Base-by-base conservation (phyloP, 2,329 filamentous ascomycete species). In the Neonectria punicea region DNA sequence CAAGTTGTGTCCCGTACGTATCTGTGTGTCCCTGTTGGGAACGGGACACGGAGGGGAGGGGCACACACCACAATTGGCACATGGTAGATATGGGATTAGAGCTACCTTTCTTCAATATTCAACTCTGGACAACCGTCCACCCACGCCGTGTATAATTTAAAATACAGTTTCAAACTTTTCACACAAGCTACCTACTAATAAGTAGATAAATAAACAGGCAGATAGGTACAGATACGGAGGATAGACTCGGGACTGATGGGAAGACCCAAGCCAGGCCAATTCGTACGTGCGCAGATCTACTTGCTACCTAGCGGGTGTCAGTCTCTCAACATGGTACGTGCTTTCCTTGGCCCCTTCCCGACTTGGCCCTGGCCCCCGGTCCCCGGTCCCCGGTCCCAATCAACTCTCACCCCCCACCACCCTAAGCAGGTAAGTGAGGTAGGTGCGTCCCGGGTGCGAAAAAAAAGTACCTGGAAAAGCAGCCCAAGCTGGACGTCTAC, bases 391-490 rank as follows among this genome's bases (percentile, higher is more conserved):
- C 49, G 32, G 25, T 41, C 43, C 44, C 28, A 25, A 43, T 50
- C 56, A 54, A 20, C 53, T 41, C 44, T 34, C 34, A 25, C 59
- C 46, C 55, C 20, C 55, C 55, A 50, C 55, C 53, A 53, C 43
- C 46, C 54, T 30, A 22, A 41, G 61, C 61, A 59, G 50, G 54
- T 34, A 58, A 58, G 55, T 43, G 41, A 58, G 61, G 55, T 49
- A 49, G 61, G 43, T 28, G 30, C 43, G 56, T 51, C 50, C 61
- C 43, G 49, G 61, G 47, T 64, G 61, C 50, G 56, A 64, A 59
- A 64, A 59, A 64, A 63, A 63, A 53, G 36, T 51, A 10, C 9
- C 30, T 34, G 30, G 30, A 18, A 34, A 39, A 53, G 51, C 25
- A 25, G 22, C 60, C 60, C 34, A 22, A 62, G 43, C 41, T 55